A percentile compares a stretch with the other conserved stretches of the same genome.
phyloP scores from a whole-genome alignment of 2,329 filamentous ascomycete species.

The Coleophoma crateriformis region DNA sequence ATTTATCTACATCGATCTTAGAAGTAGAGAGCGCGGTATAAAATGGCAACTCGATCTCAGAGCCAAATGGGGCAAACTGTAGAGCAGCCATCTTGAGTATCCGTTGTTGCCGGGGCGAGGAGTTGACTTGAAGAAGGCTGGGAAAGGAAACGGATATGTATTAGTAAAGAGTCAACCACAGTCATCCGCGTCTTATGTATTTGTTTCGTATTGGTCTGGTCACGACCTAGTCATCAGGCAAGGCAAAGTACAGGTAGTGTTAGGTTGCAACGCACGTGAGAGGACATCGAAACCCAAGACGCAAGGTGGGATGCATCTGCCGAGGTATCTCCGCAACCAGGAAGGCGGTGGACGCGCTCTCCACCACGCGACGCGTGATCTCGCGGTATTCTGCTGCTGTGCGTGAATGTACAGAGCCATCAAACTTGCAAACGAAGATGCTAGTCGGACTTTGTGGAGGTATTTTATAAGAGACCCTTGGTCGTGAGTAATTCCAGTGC shows the following conservation, averaged over 20 bases:
- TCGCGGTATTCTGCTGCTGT: too few species aligned
- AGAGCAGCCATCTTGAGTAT: slow-evolving; percentile 31
- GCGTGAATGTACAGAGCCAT: too few species aligned
- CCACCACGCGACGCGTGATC: too few species aligned
- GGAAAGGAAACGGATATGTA: background rate
- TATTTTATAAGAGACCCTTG: slow-evolving; percentile 29
- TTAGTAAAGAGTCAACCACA: background rate
- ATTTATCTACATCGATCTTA: slow-evolving; percentile 96
- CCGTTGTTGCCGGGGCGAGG: background rate
- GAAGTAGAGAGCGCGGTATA: slow-evolving; percentile 87
- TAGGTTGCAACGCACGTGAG: too few species aligned
- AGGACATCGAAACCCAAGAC: too few species aligned
- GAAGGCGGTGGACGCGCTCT: too few species aligned
- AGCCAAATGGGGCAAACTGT: slow-evolving; percentile 84
- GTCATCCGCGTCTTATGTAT: slow-evolving; percentile 1
- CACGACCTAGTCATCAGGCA: background rate
- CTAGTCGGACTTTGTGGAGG: slow-evolving; percentile 73
- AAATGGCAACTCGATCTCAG: slow-evolving; percentile 92
- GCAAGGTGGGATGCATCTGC: too few species aligned
- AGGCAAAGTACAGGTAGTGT: too few species aligned
- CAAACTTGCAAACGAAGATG: slow-evolving; percentile 40
- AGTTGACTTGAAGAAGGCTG: background rate
- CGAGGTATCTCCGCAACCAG: too few species aligned
- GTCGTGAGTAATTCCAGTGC: background rate
- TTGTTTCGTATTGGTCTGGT: background rate